Percentiles rank a stretch among this genome's conserved stretches.
These are phyloP conservation scores for Clitocybe nebularis DNA, from an alignment of 1,284 basidiomycete species.

Conservation along the genomic window DNA sequence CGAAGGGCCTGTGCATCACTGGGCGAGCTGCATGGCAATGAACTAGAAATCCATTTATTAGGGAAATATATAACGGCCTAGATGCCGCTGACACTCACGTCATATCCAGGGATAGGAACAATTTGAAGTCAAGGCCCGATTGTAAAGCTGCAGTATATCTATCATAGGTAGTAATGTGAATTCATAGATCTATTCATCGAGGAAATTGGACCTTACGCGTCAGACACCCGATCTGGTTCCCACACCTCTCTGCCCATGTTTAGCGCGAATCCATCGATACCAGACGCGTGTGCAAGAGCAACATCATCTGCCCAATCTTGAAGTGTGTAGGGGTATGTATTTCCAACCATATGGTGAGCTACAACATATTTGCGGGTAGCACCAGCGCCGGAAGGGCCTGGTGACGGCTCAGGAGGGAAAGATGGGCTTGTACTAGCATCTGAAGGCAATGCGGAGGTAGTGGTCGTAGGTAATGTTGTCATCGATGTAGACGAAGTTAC, in stretches of 20 bases:
- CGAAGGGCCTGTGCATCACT: conserved; percentile 56
- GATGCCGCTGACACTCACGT: conserved; percentile 41
- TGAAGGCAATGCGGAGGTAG: conserved; percentile 6
- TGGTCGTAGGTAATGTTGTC: conserved; percentile 7
- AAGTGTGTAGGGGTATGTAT: conserved; percentile 58
- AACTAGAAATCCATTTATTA: too few relatives aligned
- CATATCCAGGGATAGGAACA: conserved; percentile 83
- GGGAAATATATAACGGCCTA: too few relatives aligned
- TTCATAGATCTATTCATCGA: conserved; percentile 12
- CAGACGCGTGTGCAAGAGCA: conserved; percentile 48
- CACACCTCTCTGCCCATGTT: conserved; percentile 66
- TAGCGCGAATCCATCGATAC: conserved; percentile 67
- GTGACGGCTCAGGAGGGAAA: conserved; percentile 15
- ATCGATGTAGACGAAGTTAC: conserved; percentile 1
- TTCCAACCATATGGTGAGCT: conserved; percentile 69
- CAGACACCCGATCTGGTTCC: conserved; percentile 57
- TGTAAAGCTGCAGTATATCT: conserved; percentile 54
- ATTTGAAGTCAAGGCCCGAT: conserved; percentile 61
- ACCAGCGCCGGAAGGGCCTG: conserved; percentile 15
- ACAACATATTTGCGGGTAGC: conserved; percentile 49
- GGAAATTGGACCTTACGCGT: conserved; percentile 51
- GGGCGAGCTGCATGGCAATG: conserved; percentile 51
- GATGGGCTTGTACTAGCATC: conserved; percentile 11
- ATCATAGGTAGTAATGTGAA: conserved; percentile 6
- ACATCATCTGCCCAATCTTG: conserved; percentile 56